Evolutionary conservation across 257 asterid species (phyloP).

Genomic region (Jacaranda mimosifolia): DNA sequence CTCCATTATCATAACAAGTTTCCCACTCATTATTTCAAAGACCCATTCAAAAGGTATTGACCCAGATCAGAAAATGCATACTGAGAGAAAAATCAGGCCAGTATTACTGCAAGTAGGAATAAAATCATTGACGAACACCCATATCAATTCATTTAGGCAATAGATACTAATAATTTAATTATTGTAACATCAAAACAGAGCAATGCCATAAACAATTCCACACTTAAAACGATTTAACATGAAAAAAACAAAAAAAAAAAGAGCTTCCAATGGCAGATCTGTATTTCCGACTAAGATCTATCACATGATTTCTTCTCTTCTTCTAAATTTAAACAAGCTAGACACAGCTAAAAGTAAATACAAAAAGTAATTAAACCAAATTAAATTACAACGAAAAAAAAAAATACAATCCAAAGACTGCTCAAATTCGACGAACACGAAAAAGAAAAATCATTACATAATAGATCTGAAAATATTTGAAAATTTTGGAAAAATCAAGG

Average conservation of each 20-base stretch:
- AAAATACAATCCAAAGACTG: neutral
- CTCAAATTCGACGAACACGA: neutral
- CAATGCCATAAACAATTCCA: neutral
- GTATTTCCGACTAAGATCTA: neutral
- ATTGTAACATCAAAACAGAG: neutral
- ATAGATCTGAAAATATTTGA: conserved; percentile 29
- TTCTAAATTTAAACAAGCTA: neutral
- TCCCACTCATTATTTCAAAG: conserved; percentile 4
- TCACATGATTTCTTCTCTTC: neutral
- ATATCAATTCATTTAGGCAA: neutral
- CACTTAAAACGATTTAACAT: neutral
- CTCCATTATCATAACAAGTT: neutral
- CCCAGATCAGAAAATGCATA: conserved; percentile 10
- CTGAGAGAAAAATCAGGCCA: conserved; percentile 1
- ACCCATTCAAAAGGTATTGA: neutral
- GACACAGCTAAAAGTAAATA: conserved; percentile 9
- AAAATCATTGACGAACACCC: neutral
- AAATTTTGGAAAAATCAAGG: neutral
- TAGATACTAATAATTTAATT: neutral
- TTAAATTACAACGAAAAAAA: neutral
- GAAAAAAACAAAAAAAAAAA: neutral
- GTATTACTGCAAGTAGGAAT: neutral
- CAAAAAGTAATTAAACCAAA: neutral
- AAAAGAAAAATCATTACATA: neutral
- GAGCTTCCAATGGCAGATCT: conserved; percentile 22